A percentile compares a stretch with the other conserved stretches of the same genome.
phyloP scores from a whole-genome alignment of 192 early-diverging fungal genomes.

The Linnemannia zychae region DNA sequence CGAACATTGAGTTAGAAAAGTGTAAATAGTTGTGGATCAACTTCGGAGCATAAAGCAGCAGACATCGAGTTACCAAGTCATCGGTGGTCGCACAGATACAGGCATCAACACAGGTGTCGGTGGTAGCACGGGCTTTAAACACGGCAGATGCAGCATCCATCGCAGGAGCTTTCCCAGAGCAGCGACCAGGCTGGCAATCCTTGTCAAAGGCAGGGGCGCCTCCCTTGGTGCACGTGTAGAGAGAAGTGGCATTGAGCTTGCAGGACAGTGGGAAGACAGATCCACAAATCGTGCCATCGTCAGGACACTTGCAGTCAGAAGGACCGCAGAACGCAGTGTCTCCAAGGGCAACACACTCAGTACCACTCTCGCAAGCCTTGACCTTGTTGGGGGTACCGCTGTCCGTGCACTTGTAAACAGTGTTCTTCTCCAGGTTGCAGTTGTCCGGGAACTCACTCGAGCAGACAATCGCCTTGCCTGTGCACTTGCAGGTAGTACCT shows the following conservation, averaged over 20 bases:
- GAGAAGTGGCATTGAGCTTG: neutral
- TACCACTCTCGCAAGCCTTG: neutral
- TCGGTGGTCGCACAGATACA: neutral
- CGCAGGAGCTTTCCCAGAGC: neutral
- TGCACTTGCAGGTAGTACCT: neutral
- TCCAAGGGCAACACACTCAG: conserved; percentile 13
- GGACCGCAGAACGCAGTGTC: conserved; percentile 7
- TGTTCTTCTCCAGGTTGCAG: conserved; percentile 1
- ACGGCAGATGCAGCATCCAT: neutral
- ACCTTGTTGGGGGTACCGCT: neutral
- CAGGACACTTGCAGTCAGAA: neutral
- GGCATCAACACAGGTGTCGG: neutral
- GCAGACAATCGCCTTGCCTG: neutral
- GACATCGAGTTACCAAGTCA: neutral
- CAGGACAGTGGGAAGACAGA: conserved; percentile 2
- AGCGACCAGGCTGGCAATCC: neutral
- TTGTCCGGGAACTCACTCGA: neutral
- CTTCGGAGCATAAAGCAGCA: too few species aligned
- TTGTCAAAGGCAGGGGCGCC: neutral
- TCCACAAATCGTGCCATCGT: neutral
- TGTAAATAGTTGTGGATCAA: neutral
- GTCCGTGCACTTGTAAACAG: neutral
- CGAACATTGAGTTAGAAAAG: too few species aligned
- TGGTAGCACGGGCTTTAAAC: neutral
- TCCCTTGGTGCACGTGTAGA: conserved; percentile 10